Conservation (phyloP, 768 basidiomycete genomes). For the Leucocoprinus sp. region DNA sequence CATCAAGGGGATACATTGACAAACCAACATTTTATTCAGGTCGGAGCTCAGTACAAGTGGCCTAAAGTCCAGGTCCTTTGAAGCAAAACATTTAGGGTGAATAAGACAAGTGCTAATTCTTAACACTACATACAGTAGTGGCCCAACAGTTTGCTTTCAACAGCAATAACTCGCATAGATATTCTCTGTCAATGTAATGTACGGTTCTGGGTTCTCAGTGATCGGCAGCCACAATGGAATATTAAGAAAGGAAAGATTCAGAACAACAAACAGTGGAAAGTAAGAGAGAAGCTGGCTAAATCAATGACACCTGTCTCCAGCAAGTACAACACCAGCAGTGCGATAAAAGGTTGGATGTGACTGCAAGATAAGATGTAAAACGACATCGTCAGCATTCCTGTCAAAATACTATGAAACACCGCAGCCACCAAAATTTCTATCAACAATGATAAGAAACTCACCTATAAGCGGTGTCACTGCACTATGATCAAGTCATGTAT, state of each 20-base stretch:
- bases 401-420: too few relatives aligned
- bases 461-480: conserved; percentile 7
- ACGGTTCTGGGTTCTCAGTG: too few relatives aligned
- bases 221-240: too few relatives aligned
- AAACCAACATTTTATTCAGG: conserved; percentile 19
- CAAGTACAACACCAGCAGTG: not conserved
- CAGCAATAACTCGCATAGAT: not conserved
- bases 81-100: conserved; percentile 2
- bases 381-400: conserved; percentile 1
- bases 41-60: conserved; percentile 46
- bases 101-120: conserved; percentile 10
- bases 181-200: too few relatives aligned
- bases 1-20: conserved; percentile 1
- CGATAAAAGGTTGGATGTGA: too few relatives aligned
- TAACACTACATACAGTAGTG: conserved; percentile 7
- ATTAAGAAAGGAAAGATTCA: too few relatives aligned
- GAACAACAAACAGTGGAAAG: too few relatives aligned
- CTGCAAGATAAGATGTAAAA: too few relatives aligned
- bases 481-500: too few relatives aligned
- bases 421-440: not conserved
- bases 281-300: too few relatives aligned
- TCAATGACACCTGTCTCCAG: not conserved
- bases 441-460: not conserved
- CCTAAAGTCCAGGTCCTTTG: conserved; percentile 39
- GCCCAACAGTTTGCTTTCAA: conserved; percentile 9